Evolutionary conservation across 2,329 filamentous ascomycete species (phyloP).

Genomic region (Aspergillus unguis): DNA sequence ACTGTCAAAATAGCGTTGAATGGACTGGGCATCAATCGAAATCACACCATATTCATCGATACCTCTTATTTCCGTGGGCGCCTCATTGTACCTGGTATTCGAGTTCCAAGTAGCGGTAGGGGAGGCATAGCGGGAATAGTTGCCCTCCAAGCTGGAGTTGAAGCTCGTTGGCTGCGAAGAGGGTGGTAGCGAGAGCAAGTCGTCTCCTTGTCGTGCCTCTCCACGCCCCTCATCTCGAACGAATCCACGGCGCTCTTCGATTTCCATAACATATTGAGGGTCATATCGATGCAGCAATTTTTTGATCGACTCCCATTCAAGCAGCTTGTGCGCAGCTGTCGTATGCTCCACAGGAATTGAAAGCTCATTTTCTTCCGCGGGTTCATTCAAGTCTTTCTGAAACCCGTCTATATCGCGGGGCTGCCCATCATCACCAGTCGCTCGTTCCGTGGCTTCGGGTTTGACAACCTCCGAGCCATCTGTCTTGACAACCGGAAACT

Average conservation of each 20-base stretch:
- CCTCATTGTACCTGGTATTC: conserved; percentile 29
- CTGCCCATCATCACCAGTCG: conserved; percentile 1
- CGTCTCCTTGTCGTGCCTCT: conserved; percentile 64
- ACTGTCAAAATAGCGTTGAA: conserved; percentile 51
- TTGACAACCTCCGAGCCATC: conserved; percentile 16
- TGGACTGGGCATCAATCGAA: conserved; percentile 51
- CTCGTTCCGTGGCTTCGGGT: conserved; percentile 15
- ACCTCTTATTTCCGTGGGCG: conserved; percentile 43
- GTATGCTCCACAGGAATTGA: conserved; percentile 82
- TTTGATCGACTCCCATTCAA: conserved; percentile 68
- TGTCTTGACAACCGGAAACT: conserved; percentile 25
- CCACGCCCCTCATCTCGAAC: conserved; percentile 75
- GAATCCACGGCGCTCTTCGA: conserved; percentile 70
- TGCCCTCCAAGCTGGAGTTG: conserved; percentile 26
- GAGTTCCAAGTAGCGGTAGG: conserved; percentile 53
- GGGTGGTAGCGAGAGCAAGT: conserved; percentile 31
- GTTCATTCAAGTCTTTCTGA: conserved; percentile 13
- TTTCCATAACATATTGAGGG: conserved; percentile 69
- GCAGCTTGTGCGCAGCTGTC: conserved; percentile 78
- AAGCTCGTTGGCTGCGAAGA: conserved; percentile 29
- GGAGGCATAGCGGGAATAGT: conserved; percentile 37
- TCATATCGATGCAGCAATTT: conserved; percentile 61
- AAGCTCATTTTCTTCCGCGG: conserved; percentile 52
- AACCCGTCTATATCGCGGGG: neutral
- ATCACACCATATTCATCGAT: conserved; percentile 51